Percentiles rank a stretch among this genome's conserved stretches.
Conservation (phyloP, 2,329 filamentous ascomycete genomes). For the Lachnellula willkommii region DNA sequence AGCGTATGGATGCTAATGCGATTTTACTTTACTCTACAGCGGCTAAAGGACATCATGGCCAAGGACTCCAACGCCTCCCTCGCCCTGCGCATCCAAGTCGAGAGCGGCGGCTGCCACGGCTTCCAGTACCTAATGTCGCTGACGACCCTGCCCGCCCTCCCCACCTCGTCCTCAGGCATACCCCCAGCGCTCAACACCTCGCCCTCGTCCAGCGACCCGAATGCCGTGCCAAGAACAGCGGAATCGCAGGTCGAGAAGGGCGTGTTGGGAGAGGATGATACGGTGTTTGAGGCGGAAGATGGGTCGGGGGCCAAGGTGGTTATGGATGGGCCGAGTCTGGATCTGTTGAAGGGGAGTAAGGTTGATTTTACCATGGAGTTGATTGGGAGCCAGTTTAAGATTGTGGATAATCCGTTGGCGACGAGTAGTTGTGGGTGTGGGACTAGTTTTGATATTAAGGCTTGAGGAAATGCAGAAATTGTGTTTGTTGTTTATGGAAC, state of each 20-base stretch:
- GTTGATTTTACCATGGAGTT: conserved; percentile 95
- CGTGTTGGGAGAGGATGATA: conserved; percentile 68
- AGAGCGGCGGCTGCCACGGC: conserved; percentile 91
- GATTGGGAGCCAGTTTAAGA: conserved; percentile 93
- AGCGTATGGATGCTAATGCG: background rate
- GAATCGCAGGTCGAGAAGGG: conserved; percentile 30
- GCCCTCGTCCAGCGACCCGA: conserved; percentile 17
- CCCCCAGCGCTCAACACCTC: conserved; percentile 14
- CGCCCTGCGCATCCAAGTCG: conserved; percentile 85
- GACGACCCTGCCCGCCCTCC: conserved; percentile 48
- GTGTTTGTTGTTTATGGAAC: background rate
- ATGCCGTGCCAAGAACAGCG: conserved; percentile 7
- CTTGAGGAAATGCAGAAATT: conserved; percentile 34
- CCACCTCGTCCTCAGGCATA: background rate
- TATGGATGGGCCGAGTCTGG: conserved; percentile 80
- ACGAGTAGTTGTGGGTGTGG: conserved; percentile 96
- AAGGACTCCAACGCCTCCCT: conserved; percentile 70
- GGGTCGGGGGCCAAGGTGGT: conserved; percentile 70
- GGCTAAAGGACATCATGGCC: conserved; percentile 58
- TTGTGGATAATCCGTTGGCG: conserved; percentile 85
- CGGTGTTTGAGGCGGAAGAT: conserved; percentile 68
- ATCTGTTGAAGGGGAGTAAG: conserved; percentile 86
- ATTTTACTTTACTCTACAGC: conserved; percentile 13
- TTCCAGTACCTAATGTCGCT: conserved; percentile 97
- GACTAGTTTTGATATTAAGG: conserved; percentile 92